These are phyloP conservation scores for Cladorrhinum sp. DNA, from an alignment of 2,329 filamentous ascomycete species.

Conservation along the genomic window DNA sequence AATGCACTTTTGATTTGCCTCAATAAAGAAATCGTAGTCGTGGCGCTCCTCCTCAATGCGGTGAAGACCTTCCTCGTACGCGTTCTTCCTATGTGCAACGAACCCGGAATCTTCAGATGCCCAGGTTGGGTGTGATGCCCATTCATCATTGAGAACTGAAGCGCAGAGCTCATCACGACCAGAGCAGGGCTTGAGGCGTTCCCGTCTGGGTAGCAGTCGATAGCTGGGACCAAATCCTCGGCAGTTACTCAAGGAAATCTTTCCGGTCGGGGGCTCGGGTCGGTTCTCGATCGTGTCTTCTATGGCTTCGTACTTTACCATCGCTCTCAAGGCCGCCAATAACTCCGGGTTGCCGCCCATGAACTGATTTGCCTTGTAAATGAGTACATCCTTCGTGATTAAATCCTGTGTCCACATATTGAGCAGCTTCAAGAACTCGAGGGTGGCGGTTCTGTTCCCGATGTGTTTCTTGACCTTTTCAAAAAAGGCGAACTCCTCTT, in stretches of 20 bases:
- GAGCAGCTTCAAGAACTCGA: constrained; percentile 94
- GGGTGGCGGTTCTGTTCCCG: constrained; percentile 86
- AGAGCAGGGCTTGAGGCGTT: constrained; percentile 86
- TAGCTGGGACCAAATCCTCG: constrained; percentile 95
- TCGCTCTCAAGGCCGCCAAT: constrained; percentile 82
- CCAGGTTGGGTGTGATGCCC: constrained; percentile 98
- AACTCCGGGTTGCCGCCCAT: constrained; percentile 86
- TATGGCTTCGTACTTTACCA: constrained; percentile 72
- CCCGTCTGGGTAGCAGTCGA: constrained; percentile 82
- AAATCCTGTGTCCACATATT: constrained; percentile 93
- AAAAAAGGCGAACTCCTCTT: constrained; percentile 90
- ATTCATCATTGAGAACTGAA: constrained; percentile 91
- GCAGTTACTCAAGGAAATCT: constrained; percentile 93
- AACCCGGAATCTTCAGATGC: constrained; percentile 97
- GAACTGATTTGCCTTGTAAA: constrained; percentile 79
- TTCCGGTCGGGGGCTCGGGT: constrained; percentile 69
- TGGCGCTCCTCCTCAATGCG: constrained; percentile 97
- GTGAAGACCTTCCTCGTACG: constrained; percentile 89
- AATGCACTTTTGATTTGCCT: constrained; percentile 90
- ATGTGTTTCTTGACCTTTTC: constrained; percentile 96
- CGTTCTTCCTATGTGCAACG: constrained; percentile 95
- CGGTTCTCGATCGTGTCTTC: constrained; percentile 78
- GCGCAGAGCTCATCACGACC: constrained; percentile 93
- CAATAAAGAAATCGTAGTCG: constrained; percentile 98
- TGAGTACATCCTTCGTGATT: constrained; percentile 78